Evolutionary conservation across 176 grass and related monocot genomes (phyloP), one percentile per base, ranked within the genome.

Genomic region (Phoenix roebelenii): DNA sequence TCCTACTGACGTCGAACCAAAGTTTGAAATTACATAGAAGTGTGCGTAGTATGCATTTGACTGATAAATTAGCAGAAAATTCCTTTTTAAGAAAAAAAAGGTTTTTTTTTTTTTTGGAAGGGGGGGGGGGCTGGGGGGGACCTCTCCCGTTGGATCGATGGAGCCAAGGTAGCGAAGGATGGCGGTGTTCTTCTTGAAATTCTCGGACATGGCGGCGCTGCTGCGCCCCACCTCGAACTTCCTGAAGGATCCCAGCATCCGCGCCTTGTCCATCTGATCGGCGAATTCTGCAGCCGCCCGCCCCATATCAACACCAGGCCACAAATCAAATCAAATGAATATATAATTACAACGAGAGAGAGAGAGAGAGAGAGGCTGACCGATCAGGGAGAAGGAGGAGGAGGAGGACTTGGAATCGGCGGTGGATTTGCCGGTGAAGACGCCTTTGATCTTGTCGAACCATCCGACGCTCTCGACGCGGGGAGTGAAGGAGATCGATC

Each of bases 391-490:
- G 69, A 96, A 90, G 57, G 72, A 77, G 19, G 79, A 25, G 28
- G 64, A 51, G 65, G 49, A 49, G 75, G 51, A 24, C 9, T 15
- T 18, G 25, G 12, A 14, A 51, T 61, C 61, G 39, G 66, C 15
- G 20, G 50, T 63, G 28, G 76, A 35, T 75, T 73, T 84, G 68
- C 87, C 87, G 58, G 92, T 97, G 72, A 97, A 66, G 66, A 80
- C 85, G 74, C 68, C 62, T 78, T 96, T 96, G 54, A 96, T 85
- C 83, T 96, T 96, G 75, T 88, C 84, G 54, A 96, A 78, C 92
- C 83, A 96, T 51, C 87, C 92, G 50, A 80, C 16, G 70, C 86
- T 87, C 24, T 80, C 75, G 29, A 85, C 82, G 53, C 77, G 83
- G n/a, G 72, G 71, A 67, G 77, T 81, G 44, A 87, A 90, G 58